Base-by-base conservation (phyloP, 345 rosid genomes). In the Bruguiera gymnorhiza region DNA sequence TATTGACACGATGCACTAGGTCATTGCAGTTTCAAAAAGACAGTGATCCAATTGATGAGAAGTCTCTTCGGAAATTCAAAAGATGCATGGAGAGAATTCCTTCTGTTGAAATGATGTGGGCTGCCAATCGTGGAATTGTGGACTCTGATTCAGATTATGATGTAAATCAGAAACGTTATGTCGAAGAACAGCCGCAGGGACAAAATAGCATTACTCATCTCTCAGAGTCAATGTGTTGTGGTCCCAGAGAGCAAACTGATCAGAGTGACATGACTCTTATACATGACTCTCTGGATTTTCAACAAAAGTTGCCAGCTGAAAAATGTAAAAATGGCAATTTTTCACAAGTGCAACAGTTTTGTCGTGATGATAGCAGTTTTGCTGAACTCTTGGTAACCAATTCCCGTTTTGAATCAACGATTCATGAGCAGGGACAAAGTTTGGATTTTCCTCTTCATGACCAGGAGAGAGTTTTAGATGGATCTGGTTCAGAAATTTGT, bases 1-100 rank as follows among this genome's bases (percentile, higher is more conserved):
- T 90, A 77, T 72, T 90, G 84, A 88, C 91, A 50, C 88, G 89
- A 63, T 88, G 90, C 83, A 90, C 96, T 56, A 88, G 96, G 73
- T 76, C 88, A 64, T 77, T 90, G 72, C 85, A 84, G 79, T 88
- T 85, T 76, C 91, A 86, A 82, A 90, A 90, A 70, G 96, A 84
- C 70, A 79, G 79, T 26, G 84, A 85, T 76, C 87, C 89, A 1
- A 86, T 86, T 72, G 87, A 86, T 68, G 87, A 86, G 78, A 81
- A 79, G 31, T 86, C 93, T 70, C 73, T 90, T 77, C 80, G 74
- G 9, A 87, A 81, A 65, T 84, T 90, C 73, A 90, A 77, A 85
- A 84, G 85, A 79, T 90, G 96, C 72, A 76, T 90, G 72, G 96
- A 90, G 51, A 84, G 89, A 29, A 80, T 90, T 64, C 96, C 96